These are phyloP conservation scores for Gardenia jasminoides DNA, from an alignment of 257 asterid genomes.

Conservation along the genomic window DNA sequence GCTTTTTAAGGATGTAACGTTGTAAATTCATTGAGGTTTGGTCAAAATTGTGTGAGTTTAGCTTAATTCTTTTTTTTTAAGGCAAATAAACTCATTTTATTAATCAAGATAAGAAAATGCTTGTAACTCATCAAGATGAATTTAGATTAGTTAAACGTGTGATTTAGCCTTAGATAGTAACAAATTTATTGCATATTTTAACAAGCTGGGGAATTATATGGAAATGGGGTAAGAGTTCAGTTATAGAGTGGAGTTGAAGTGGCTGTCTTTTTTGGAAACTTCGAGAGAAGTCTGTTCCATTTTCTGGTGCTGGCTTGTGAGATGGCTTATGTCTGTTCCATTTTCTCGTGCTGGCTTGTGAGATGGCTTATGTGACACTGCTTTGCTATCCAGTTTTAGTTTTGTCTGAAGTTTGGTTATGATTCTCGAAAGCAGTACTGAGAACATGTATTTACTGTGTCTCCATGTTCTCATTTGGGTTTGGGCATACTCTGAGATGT, in stretches of 20 bases:
- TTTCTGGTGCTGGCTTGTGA: background rate
- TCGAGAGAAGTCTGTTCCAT: background rate
- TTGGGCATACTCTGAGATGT: background rate
- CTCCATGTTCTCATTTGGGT: background rate
- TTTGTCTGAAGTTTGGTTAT: background rate
- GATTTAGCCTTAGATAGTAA: background rate
- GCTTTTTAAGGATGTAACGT: background rate
- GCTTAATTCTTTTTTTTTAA: no score
- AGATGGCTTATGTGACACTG: background rate
- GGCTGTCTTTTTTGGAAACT: background rate
- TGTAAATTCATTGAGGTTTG: background rate
- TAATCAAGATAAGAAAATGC: no score
- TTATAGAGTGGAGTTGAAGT: background rate
- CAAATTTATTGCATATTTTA: background rate
- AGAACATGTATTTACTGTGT: background rate
- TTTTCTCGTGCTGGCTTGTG: background rate
- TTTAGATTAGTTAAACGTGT: background rate
- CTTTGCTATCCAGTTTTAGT: background rate
- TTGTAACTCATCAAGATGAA: background rate
- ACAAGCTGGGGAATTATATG: background rate
- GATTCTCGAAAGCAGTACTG: no score
- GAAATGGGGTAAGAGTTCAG: background rate
- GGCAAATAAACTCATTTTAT: no score
- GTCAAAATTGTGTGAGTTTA: background rate
- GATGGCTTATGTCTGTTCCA: background rate